These are phyloP conservation scores for Hyphopichia fennica DNA, from an alignment of 1,139 yeast species.

Conservation along the genomic window DNA sequence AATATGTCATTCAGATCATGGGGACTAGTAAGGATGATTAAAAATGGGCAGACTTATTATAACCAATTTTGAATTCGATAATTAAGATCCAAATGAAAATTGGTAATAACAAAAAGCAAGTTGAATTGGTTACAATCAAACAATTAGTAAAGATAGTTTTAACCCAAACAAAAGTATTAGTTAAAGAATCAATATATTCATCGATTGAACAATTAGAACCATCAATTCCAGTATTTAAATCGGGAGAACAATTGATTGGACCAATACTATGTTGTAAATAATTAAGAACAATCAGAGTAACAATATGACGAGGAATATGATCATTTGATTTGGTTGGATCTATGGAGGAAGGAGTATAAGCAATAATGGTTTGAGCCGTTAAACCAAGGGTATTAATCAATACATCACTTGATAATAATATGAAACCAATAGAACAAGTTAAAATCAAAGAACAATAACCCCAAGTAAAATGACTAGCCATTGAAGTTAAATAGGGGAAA, in stretches of 20 bases:
- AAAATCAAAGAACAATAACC: constrained; percentile 21
- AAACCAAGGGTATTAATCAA: constrained; percentile 18
- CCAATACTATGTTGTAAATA: constrained; percentile 15
- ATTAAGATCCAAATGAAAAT: constrained; percentile 22
- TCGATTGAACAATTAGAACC: constrained; percentile 4
- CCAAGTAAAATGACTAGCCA: constrained; percentile 22
- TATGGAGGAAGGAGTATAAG: background rate
- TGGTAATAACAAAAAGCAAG: constrained; percentile 27
- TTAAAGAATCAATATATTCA: constrained; percentile 5
- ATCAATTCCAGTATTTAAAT: background rate
- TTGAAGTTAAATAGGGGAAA: constrained; percentile 14
- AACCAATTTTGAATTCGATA: constrained; percentile 15
- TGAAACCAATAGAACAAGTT: constrained; percentile 10
- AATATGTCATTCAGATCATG: too few species aligned
- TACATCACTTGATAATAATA: constrained; percentile 23
- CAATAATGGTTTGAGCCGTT: constrained; percentile 4
- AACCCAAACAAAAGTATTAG: constrained; percentile 5
- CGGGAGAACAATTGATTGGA: background rate
- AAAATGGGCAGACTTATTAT: background rate
- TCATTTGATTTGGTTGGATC: background rate
- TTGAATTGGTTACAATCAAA: constrained; percentile 21
- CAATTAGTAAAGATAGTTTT: constrained; percentile 14
- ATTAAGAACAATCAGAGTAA: constrained; percentile 17
- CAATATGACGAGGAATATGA: constrained; percentile 9
- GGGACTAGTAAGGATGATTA: too few species aligned